Base-by-base conservation (phyloP, 2,329 filamentous ascomycete genomes). In the Aspergillus caelatus region DNA sequence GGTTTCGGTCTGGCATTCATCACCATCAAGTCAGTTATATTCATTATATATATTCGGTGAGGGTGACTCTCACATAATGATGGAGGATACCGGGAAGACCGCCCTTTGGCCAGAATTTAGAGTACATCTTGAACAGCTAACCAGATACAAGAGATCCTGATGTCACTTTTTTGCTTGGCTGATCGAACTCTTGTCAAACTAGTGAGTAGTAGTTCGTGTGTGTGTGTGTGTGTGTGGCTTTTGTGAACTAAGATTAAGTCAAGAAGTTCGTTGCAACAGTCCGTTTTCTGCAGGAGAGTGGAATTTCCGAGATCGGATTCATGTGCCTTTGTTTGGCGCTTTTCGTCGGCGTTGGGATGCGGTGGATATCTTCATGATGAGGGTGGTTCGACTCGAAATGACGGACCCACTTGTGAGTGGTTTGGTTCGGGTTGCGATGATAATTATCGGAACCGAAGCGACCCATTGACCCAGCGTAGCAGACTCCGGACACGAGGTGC, bases 71-170 rank as follows among this genome's bases (percentile, higher is more conserved):
- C 69, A 78, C 77, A 65, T 76, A 78, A 60, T 77, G 74, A 57
- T 78, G 76, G 2, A 79, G 62, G 45, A 77, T 73, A 6, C 77
- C 77, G 2, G 74, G 73, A 5, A 76, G 66, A n/a, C 75, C 75
- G 3, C 74, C 74, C 32, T 75, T 74, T 8, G 74, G 74, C 74
- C 74, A 77, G 67, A 77, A 77, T 50, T 76, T 76, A 21, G 74
- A 77, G 57, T 74, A 74, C 74, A 76, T 76, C 4, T 59, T 66
- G 65, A n/a, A 39, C 19, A 16, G 53, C 3, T 16, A 54, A 34
- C 2, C 43, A 7, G 43, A 45, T 30, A 41, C 3, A 26, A 3
- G 43, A 6, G n/a, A 21, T 14, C 10, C 7, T 23, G 43, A 21
- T 46, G 43, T 46, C n/a, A 46, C 21, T 2, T 11, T 21, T 2